Evolutionary conservation across 345 rosid genomes (phyloP), one percentile per base, ranked within the genome.

Genomic region (Lumnitzera littorea): DNA sequence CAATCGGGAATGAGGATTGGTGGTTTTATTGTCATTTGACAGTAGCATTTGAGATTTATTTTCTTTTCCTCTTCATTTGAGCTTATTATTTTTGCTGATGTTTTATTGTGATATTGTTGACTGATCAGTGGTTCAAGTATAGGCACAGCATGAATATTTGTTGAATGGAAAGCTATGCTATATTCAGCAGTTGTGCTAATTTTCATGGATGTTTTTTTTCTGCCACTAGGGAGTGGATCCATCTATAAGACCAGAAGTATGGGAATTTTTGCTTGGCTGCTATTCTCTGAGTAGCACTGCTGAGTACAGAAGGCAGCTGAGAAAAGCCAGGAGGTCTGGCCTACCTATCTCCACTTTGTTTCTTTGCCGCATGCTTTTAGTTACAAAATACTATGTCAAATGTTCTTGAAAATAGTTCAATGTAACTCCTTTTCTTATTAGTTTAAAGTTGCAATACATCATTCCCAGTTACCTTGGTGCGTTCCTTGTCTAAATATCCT

Each of bases 201-300:
- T 41, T 62, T 41, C 57, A 58, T 56, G 46, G 70, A 57, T 60
- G 48, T 43, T 64, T 6, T 66, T 63, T 80, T 61, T 70, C 76
- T 53, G 55, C 60, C 77, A 53, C 24, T 61, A 91, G 96, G 98
- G 95, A 60, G 84, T 91, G 48, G 90, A 91, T 78, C 96, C 90
- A 67, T 84, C 98, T 59, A 83, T 91, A 64, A 78, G 98, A 68
- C 75, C 95, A 71, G 91, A 86, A 66, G 96, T 91, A 72, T 91
- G 98, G 98, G 96, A 91, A 71, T 91, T 91, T 83, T 70, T 91
- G 46, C 96, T 91, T 67, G 96, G 98, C 46, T 88, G 96, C 77
- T 91, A 91, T 73, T 67, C 76, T 53, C 68, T 83, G 72, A 78
- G 81, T 61, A 88, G 91, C 71, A 91, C 94, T 55, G 78, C 91